phyloP scores from a whole-genome alignment of 768 basidiomycete species.

The Tylopilus balloui region DNA sequence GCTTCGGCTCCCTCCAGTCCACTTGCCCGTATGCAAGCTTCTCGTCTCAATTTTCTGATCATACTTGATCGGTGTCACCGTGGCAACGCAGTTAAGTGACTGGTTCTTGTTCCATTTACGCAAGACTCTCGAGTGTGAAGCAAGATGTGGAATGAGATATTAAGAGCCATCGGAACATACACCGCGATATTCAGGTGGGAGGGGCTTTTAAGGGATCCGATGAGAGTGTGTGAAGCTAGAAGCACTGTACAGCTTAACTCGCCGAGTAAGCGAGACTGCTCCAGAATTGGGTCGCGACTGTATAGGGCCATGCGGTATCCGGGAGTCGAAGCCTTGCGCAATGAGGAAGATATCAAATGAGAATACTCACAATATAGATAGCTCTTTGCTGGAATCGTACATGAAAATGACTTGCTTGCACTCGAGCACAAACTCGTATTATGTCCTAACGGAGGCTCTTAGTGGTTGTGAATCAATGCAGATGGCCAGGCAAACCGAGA shows the following conservation, averaged over 20 bases:
- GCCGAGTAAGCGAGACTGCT: not conserved
- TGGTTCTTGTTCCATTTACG: too few relatives aligned
- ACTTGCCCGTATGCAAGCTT: not conserved
- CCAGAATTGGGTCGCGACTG: not conserved
- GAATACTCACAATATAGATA: not conserved
- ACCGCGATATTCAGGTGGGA: not conserved
- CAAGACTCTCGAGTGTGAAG: not conserved
- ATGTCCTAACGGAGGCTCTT: not conserved
- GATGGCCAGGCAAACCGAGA: too few relatives aligned
- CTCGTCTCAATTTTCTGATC: too few relatives aligned
- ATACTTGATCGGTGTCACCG: too few relatives aligned
- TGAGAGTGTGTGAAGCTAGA: not conserved
- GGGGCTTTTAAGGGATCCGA: not conserved
- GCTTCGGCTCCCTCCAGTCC: not conserved
- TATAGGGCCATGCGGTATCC: too few relatives aligned
- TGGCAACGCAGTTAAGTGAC: not conserved
- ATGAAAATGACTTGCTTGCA: not conserved
- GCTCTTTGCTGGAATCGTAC: not conserved
- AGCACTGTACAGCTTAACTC: not conserved
- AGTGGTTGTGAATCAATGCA: too few relatives aligned
- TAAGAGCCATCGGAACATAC: too few relatives aligned
- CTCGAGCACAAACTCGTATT: not conserved
- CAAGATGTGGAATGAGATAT: not conserved
- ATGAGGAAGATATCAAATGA: not conserved
- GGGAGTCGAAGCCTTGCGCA: too few relatives aligned